Conservation (phyloP, 768 basidiomycete genomes). For the Pleurotus giganteus region DNA sequence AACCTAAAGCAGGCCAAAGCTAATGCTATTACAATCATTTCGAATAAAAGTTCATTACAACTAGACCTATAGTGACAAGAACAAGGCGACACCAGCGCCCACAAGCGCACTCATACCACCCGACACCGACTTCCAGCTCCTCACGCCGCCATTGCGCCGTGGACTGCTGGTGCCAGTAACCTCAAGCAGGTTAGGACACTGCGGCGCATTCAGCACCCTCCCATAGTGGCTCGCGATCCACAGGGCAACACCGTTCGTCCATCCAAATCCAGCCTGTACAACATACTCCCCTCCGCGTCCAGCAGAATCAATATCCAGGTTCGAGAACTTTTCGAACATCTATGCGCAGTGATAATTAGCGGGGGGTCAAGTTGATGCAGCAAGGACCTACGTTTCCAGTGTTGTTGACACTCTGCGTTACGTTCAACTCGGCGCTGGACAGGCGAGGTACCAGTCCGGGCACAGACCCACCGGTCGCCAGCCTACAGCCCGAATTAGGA, state of each 20-base stretch:
- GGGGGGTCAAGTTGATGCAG: background rate
- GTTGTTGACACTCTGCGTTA: conserved; percentile 63
- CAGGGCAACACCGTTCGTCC: conserved; percentile 82
- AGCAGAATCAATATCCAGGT: conserved; percentile 71
- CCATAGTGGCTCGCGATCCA: conserved; percentile 76
- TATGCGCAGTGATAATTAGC: conserved; percentile 8
- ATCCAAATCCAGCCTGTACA: conserved; percentile 87
- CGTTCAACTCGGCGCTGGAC: conserved; percentile 65
- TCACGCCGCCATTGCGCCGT: conserved; percentile 10
- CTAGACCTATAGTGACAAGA: background rate
- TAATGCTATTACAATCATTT: background rate
- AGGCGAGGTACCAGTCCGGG: conserved; percentile 65
- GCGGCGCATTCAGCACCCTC: conserved; percentile 51
- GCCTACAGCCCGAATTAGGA: conserved; percentile 40
- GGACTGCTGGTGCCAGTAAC: conserved; percentile 14
- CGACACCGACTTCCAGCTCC: background rate
- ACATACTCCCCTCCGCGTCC: conserved; percentile 87
- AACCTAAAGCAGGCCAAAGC: too few species aligned
- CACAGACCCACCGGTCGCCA: conserved; percentile 86
- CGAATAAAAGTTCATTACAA: background rate
- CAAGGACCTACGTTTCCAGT: conserved; percentile 62
- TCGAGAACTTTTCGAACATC: conserved; percentile 92
- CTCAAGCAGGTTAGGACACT: conserved; percentile 51
- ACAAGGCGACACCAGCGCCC: conserved; percentile 11
- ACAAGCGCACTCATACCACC: background rate